phyloP scores from a whole-genome alignment of 225 moss, liverwort and hornwort species.

The Polytrichum commune region DNA sequence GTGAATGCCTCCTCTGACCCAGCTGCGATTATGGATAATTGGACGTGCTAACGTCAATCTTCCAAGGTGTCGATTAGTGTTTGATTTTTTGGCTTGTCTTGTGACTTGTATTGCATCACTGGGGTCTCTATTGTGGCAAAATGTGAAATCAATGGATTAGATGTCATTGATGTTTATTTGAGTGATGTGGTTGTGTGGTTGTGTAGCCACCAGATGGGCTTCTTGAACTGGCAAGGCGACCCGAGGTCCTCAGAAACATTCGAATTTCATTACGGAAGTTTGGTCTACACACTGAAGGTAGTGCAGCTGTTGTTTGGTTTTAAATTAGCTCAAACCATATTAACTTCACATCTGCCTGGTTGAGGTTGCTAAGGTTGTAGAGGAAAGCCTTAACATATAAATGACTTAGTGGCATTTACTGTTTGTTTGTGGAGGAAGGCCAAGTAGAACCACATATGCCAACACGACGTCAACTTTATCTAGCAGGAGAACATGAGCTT shows the following conservation, averaged over 20 bases:
- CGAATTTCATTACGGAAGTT: slow-evolving; percentile 62
- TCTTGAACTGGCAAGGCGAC: slow-evolving; percentile 82
- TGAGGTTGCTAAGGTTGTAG: background rate
- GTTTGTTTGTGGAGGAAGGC: slow-evolving; percentile 19
- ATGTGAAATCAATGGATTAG: no score
- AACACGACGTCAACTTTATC: slow-evolving; percentile 75
- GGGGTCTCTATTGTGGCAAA: no score
- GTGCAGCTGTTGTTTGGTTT: background rate
- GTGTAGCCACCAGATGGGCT: slow-evolving; percentile 90
- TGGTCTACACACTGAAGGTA: slow-evolving; percentile 74
- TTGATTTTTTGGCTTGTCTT: no score
- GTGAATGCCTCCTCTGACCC: no score
- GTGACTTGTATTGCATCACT: no score
- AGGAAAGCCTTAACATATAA: slow-evolving; percentile 14
- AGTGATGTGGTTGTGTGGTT: background rate
- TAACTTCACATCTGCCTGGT: background rate
- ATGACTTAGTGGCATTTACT: slow-evolving; percentile 8
- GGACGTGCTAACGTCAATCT: no score
- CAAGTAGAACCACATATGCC: slow-evolving; percentile 68
- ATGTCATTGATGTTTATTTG: background rate
- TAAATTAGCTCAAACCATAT: no score
- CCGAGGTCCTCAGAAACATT: slow-evolving; percentile 66
- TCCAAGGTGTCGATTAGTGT: no score
- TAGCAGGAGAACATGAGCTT: slow-evolving; percentile 72
- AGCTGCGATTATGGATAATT: no score